Conservation (phyloP, 352 stramenopile species). For the Poterioochromonas sp. region DNA sequence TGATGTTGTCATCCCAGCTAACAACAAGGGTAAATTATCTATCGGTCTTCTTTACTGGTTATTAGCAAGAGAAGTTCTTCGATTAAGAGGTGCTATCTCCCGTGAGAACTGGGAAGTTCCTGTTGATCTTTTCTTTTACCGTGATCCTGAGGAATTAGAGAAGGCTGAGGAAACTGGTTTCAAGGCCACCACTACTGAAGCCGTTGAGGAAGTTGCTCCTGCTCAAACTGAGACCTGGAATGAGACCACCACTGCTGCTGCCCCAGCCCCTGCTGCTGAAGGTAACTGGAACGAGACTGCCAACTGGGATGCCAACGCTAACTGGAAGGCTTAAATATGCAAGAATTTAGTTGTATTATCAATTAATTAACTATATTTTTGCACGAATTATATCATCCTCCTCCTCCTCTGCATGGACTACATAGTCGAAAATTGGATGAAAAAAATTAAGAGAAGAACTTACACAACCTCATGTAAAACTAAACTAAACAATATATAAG, state of each 20-base stretch:
- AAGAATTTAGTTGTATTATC: no score
- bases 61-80: constrained; percentile 93
- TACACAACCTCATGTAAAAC: no score
- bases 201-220: background rate
- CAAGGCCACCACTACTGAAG: background rate
- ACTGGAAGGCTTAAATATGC: no score
- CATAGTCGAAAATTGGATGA: no score
- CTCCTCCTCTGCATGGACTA: no score
- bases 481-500: no score
- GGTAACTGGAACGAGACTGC: no score
- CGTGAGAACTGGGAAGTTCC: constrained; percentile 90
- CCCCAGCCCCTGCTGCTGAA: background rate
- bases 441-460: no score
- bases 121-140: constrained; percentile 99
- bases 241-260: background rate
- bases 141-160: constrained; percentile 98
- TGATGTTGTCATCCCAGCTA: constrained; percentile 97
- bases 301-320: no score
- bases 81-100: constrained; percentile 90
- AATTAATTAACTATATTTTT: no score
- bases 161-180: constrained; percentile 71
- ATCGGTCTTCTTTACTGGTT: constrained; percentile 99
- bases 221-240: no score
- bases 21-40: constrained; percentile 99
- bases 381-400: no score